Evolutionary conservation across 192 early-diverging fungal species (phyloP).

Genomic region (Coemansia sp.): DNA sequence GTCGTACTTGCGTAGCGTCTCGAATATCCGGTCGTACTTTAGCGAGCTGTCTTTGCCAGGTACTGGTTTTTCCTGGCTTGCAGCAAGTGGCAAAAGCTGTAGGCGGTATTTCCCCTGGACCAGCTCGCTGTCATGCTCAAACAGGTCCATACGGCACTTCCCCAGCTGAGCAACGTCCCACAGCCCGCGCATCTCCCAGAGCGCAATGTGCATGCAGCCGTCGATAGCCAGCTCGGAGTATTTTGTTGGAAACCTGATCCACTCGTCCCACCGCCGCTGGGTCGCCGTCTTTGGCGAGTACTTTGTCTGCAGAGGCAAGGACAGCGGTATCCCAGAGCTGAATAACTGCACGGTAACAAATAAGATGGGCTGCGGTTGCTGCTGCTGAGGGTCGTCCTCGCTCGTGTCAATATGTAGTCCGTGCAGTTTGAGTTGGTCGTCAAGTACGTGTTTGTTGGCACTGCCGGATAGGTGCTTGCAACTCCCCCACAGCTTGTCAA

Average conservation of each 20-base stretch:
- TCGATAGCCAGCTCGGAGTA: conserved; percentile 80
- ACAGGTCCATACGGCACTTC: conserved; percentile 75
- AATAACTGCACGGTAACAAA: conserved; percentile 50
- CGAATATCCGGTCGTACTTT: conserved; percentile 76
- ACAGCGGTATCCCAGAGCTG: conserved; percentile 44
- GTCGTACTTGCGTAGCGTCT: conserved; percentile 81
- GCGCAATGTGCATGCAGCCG: conserved; percentile 68
- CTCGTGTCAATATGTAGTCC: conserved; percentile 10
- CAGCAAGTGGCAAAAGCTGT: conserved; percentile 3
- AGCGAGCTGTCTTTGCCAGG: conserved; percentile 48
- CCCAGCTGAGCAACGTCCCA: conserved; percentile 73
- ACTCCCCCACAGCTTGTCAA: conserved; percentile 50
- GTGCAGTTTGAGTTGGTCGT: conserved; percentile 29
- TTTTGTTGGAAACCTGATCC: conserved; percentile 85
- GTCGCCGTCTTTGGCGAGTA: conserved; percentile 14
- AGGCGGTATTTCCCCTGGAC: conserved; percentile 83
- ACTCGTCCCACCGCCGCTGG: conserved; percentile 79
- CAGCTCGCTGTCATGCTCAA: conserved; percentile 84
- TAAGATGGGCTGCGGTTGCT: conserved; percentile 3
- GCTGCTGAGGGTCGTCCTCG: neutral
- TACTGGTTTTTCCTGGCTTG: neutral
- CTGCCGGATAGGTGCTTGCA: conserved; percentile 9
- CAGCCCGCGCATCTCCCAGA: conserved; percentile 81
- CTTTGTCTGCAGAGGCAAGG: conserved; percentile 50
- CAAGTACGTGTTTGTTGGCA: neutral